Evolutionary conservation across 208 protist species (phyloP), one percentile per base, ranked within the genome.

Genomic region (Trypanosomatidae sp.): DNA sequence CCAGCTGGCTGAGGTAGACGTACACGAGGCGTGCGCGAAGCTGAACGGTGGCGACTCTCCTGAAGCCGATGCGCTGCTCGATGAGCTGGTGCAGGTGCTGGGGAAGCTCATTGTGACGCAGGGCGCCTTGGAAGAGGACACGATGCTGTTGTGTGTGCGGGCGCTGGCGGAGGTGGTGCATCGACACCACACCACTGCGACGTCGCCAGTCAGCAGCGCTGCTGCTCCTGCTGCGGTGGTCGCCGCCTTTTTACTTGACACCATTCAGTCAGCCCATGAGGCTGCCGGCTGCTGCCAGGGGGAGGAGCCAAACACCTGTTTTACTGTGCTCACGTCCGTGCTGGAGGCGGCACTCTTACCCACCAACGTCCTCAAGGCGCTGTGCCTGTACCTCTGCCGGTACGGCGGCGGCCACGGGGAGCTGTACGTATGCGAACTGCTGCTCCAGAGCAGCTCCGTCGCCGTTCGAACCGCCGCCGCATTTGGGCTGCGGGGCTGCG

Each of bases 361-460:
- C 39, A 85, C 69, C 49, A 74, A 77, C 59, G 83, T 91, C 9
- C 62, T 86, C 39, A 85, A 85, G 66, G 90, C 84, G 30, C 56
- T 91, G 13, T 89, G 91, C 62, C 79, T 81, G 66, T 77, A 78
- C 41, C 62, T 91, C 50, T 94, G 90, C 71, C n/a, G 58, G 52
- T 87, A 88, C 76, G 86, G 90, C 62, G 87, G 85, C 36, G 71
- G 71, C 15, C 80, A 91, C 59, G 90, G 87, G 5, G 87, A 92
- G 80, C 55, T 89, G 46, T 91, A 91, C 66, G 72, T 78, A 25
- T 89, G 80, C 25, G 79, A 91, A 68, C 82, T 80, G 55, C 79
- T 80, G 44, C 76, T 91, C 66, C 80, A 89, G 50, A 79, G 77
- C 69, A 19, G 73, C n/a, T 58, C 72, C 52, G 75, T 77, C 33